Conservation (phyloP, 208 protist genomes). For the Trypanosoma mega region DNA sequence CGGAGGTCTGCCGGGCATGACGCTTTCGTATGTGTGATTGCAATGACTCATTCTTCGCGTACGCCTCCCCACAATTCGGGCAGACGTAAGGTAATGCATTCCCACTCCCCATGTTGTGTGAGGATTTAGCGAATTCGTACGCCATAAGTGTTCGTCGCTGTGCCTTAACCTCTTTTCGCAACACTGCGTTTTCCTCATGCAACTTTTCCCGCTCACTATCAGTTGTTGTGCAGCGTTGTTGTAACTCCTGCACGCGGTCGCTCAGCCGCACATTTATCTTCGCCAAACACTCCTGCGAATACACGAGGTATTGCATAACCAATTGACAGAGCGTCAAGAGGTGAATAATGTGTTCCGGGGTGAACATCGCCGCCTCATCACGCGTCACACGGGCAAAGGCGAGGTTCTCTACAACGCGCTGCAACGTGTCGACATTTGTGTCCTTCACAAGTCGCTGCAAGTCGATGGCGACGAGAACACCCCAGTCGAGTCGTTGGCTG, state of each 20-base stretch:
- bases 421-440: conserved; percentile 83
- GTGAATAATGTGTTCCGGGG: conserved; percentile 81
- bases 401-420: conserved; percentile 87
- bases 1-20: conserved; percentile 26
- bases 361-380: conserved; percentile 88
- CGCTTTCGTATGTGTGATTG: conserved; percentile 90
- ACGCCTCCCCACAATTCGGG: conserved; percentile 71
- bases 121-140: conserved; percentile 74
- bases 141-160: conserved; percentile 78
- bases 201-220: conserved; percentile 41
- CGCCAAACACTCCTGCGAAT: conserved; percentile 82
- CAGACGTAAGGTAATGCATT: conserved; percentile 32
- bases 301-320: conserved; percentile 88
- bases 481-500: conserved; percentile 89
- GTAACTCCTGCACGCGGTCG: conserved; percentile 47
- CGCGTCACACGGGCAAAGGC: conserved; percentile 82
- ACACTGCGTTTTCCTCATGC: conserved; percentile 48
- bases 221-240: conserved; percentile 30
- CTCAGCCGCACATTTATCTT: conserved; percentile 80
- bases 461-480: conserved; percentile 85
- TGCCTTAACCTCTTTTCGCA: conserved; percentile 86
- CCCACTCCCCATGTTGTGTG: background rate
- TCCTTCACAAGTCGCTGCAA: conserved; percentile 74
- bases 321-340: conserved; percentile 84
- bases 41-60: conserved; percentile 85